Conservation (phyloP, 257 asterid genomes). For the Paulownia fortunei region DNA sequence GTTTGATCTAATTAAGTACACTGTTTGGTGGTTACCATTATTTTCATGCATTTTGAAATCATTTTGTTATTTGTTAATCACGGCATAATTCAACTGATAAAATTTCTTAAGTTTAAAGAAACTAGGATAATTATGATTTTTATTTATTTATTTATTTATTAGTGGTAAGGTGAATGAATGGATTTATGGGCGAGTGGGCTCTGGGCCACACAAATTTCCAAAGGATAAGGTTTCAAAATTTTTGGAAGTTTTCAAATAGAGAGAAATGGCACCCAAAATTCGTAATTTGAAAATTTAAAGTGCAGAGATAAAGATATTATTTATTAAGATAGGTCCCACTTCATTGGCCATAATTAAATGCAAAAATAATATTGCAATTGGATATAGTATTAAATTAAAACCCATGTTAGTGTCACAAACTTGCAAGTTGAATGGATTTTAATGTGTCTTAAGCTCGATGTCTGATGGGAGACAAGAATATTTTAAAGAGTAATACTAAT, state of each 20-base stretch:
- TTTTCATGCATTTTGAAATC: neutral
- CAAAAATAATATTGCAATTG: neutral
- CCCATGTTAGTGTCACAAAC: neutral
- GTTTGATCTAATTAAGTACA: no score
- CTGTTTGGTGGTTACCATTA: no score
- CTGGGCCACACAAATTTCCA: neutral
- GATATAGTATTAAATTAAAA: neutral
- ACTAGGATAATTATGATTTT: no score
- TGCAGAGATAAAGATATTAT: neutral
- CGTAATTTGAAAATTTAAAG: conserved; percentile 12
- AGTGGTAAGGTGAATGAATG: neutral
- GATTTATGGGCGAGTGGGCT: neutral
- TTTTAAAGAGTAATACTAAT: neutral
- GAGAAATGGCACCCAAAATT: neutral
- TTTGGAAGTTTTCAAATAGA: neutral
- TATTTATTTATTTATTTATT: neutral
- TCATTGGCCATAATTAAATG: conserved; percentile 10
- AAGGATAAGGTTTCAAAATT: neutral
- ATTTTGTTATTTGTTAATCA: no score
- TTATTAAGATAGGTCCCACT: conserved; percentile 1
- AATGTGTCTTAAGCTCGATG: neutral
- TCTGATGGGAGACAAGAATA: conserved; percentile 23
- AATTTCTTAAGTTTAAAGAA: no score
- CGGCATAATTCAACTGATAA: no score
- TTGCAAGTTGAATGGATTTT: neutral